phyloP scores from a whole-genome alignment of 352 stramenopile genomes.

The Globisporangium polare region DNA sequence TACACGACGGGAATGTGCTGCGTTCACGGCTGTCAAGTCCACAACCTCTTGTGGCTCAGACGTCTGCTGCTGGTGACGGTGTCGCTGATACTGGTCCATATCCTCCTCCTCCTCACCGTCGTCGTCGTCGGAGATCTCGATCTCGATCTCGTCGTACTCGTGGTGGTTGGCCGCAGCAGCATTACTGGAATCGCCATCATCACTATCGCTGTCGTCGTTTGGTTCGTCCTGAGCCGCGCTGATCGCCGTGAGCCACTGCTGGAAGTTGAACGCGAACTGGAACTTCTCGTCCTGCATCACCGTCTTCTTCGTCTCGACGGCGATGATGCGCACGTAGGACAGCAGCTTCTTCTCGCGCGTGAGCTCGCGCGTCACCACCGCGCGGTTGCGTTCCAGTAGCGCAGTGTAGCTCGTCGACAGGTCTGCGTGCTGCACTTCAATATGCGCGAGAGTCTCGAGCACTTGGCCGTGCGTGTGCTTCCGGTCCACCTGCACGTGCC shows the following conservation, averaged over 20 bases:
- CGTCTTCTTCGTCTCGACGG: constrained; percentile 22
- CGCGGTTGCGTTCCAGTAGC: constrained; percentile 37
- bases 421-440: constrained; percentile 28
- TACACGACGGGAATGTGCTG: neutral
- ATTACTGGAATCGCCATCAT: constrained; percentile 1
- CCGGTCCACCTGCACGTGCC: constrained; percentile 30
- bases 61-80: neutral
- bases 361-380: constrained; percentile 39
- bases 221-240: neutral
- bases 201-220: constrained; percentile 11
- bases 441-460: constrained; percentile 39
- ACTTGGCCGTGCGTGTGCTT: constrained; percentile 40
- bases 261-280: constrained; percentile 49
- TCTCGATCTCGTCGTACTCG: constrained; percentile 10
- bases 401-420: constrained; percentile 34
- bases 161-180: constrained; percentile 3
- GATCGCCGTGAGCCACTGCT: constrained; percentile 35
- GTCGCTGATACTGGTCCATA: neutral
- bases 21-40: neutral
- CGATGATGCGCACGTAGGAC: constrained; percentile 48
- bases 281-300: constrained; percentile 44
- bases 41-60: neutral
- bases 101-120: neutral
- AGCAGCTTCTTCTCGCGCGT: constrained; percentile 63
- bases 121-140: constrained; percentile 23